Conservation (phyloP, 1,139 yeast genomes). For the Nakaseomyces sp. region DNA sequence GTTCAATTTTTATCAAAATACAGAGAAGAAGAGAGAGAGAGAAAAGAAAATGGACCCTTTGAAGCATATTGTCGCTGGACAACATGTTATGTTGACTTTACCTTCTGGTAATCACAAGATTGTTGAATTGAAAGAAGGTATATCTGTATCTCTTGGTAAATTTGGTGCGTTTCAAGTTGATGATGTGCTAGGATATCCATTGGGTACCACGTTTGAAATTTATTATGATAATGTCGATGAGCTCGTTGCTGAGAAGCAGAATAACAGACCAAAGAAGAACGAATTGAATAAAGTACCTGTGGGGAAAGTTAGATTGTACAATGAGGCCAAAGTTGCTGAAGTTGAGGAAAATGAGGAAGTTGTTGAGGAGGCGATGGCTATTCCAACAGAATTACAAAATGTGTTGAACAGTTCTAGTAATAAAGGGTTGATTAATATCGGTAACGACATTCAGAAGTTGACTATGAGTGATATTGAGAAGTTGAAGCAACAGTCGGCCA, state of each 20-base stretch:
- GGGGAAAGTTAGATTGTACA: slow-evolving; percentile 20
- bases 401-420: slow-evolving; percentile 50
- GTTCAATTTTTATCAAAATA: too few relatives aligned
- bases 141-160: slow-evolving; percentile 69
- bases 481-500: slow-evolving; percentile 58
- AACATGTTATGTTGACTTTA: slow-evolving; percentile 51
- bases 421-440: slow-evolving; percentile 63
- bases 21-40: not conserved
- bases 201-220: slow-evolving; percentile 87
- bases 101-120: slow-evolving; percentile 78
- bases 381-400: slow-evolving; percentile 26
- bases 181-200: slow-evolving; percentile 69
- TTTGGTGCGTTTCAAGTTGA: slow-evolving; percentile 78
- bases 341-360: slow-evolving; percentile 8
- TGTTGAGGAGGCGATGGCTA: slow-evolving; percentile 12
- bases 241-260: slow-evolving; percentile 23
- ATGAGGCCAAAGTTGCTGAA: not conserved
- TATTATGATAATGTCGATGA: slow-evolving; percentile 37
- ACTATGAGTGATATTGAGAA: slow-evolving; percentile 70
- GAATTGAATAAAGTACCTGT: slow-evolving; percentile 20
- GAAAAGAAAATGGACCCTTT: slow-evolving; percentile 20
- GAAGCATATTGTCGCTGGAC: slow-evolving; percentile 30
- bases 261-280: slow-evolving; percentile 19
- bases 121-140: slow-evolving; percentile 52
- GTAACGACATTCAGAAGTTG: slow-evolving; percentile 66